Conservation (phyloP, 495 filamentous ascomycete species). For the Penicillium angulare region DNA sequence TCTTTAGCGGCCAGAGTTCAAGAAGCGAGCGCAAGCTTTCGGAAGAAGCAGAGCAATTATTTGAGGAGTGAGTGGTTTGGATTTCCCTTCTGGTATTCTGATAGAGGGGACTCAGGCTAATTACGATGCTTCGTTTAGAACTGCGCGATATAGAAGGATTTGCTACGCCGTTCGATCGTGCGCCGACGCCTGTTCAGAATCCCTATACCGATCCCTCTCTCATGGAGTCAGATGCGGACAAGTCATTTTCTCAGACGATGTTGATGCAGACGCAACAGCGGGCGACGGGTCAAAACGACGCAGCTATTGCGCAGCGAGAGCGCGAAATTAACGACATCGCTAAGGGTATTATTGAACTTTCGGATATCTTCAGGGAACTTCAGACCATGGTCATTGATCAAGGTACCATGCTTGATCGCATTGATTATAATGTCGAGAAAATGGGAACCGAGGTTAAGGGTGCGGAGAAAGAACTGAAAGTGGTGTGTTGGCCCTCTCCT, state of each 20-base stretch:
- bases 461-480: constrained; percentile 86
- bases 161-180: constrained; percentile 58
- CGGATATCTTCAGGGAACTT: constrained; percentile 93
- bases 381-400: constrained; percentile 98
- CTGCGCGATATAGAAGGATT: constrained; percentile 75
- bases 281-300: constrained; percentile 72
- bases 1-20: constrained; percentile 83
- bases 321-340: constrained; percentile 98
- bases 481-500: constrained; percentile 49
- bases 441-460: constrained; percentile 88
- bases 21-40: constrained; percentile 86
- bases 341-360: constrained; percentile 93
- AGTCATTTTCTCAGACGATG: constrained; percentile 85
- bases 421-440: constrained; percentile 95
- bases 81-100: background rate
- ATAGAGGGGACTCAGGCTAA: background rate
- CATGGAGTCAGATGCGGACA: constrained; percentile 86
- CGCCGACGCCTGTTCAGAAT: constrained; percentile 63
- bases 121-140: constrained; percentile 55
- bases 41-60: constrained; percentile 96
- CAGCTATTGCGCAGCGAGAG: constrained; percentile 86
- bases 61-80: constrained; percentile 76
- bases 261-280: constrained; percentile 73
- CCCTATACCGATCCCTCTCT: constrained; percentile 76
- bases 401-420: constrained; percentile 94